phyloP scores from a whole-genome alignment of 177 flowering plant genomes.

The Tripterygium wilfordii region DNA sequence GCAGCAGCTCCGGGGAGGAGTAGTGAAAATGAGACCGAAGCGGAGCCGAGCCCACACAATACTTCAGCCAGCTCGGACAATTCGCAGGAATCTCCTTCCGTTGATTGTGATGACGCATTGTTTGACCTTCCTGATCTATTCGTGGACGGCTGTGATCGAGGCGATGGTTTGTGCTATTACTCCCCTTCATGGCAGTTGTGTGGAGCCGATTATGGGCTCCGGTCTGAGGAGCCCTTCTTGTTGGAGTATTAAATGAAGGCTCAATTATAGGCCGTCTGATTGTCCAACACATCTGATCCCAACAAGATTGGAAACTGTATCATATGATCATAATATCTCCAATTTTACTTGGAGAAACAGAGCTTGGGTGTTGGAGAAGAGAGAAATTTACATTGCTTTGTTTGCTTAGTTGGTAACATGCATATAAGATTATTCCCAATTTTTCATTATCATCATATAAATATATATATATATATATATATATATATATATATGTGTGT shows the following conservation, averaged over 20 bases:
- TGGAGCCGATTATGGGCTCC: constrained; percentile 29
- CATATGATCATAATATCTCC: too few species aligned
- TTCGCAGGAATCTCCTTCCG: constrained; percentile 19
- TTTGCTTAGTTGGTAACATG: too few species aligned
- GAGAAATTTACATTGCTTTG: too few species aligned
- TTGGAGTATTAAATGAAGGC: constrained; percentile 25
- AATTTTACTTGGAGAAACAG: too few species aligned
- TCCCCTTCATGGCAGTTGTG: constrained; percentile 22
- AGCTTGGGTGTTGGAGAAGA: too few species aligned
- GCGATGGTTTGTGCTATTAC: constrained; percentile 12
- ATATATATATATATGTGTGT: too few species aligned
- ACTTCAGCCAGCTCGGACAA: constrained; percentile 17
- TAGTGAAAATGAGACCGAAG: not conserved
- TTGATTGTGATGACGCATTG: constrained; percentile 26
- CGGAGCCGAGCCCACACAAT: constrained; percentile 2
- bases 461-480: too few species aligned
- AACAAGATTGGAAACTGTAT: too few species aligned
- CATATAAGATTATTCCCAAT: too few species aligned
- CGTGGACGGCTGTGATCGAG: constrained; percentile 15
- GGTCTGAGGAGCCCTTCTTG: constrained; percentile 34
- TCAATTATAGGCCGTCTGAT: too few species aligned
- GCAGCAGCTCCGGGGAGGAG: constrained; percentile 3
- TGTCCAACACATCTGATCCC: too few species aligned
- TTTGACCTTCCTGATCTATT: constrained; percentile 64
- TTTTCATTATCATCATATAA: too few species aligned